These are phyloP conservation scores for Austroboletus novae-zelandiae DNA, from an alignment of 1,284 basidiomycete species.

Conservation along the genomic window DNA sequence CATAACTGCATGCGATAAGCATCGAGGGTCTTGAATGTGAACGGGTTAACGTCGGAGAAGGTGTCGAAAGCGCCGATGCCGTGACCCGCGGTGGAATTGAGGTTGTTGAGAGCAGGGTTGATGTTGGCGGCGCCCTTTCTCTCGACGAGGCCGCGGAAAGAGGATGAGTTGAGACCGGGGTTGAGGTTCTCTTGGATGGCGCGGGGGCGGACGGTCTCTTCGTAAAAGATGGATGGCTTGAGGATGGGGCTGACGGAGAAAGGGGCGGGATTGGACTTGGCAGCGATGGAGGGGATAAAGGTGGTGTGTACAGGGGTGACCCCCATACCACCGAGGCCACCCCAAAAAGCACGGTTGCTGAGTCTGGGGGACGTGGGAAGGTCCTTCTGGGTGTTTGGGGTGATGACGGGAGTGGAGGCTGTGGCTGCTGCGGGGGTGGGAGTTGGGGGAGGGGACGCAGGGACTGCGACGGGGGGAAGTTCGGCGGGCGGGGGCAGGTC, in stretches of 20 bases:
- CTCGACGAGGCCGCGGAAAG: slow-evolving; percentile 26
- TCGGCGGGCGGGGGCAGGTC: slow-evolving; percentile 48
- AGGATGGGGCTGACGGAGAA: slow-evolving; percentile 27
- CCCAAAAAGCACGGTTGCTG: slow-evolving; percentile 66
- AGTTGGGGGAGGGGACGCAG: slow-evolving; percentile 37
- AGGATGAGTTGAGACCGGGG: slow-evolving; percentile 43
- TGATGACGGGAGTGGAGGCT: slow-evolving; percentile 41
- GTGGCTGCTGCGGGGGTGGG: slow-evolving; percentile 17
- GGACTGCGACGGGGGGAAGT: slow-evolving; percentile 28
- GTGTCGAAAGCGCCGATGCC: slow-evolving; percentile 54
- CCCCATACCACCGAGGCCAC: slow-evolving; percentile 63
- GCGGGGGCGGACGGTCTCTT: slow-evolving; percentile 26
- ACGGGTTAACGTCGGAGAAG: slow-evolving; percentile 75
- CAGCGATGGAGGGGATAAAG: slow-evolving; percentile 40
- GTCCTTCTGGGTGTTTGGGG: slow-evolving; percentile 84
- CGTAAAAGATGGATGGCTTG: slow-evolving; percentile 31
- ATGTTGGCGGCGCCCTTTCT: slow-evolving; percentile 29
- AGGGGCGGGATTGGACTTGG: slow-evolving; percentile 15
- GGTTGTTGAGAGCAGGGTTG: slow-evolving; percentile 23
- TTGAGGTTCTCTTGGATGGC: slow-evolving; percentile 77
- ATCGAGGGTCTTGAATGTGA: slow-evolving; percentile 82
- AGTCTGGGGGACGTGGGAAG: slow-evolving; percentile 62
- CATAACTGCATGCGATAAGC: slow-evolving; percentile 86
- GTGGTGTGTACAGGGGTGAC: slow-evolving; percentile 86
- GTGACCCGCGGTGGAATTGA: slow-evolving; percentile 21